Percentiles rank a stretch among this genome's conserved stretches.
Evolutionary conservation across 1,284 basidiomycete species (phyloP).

Genomic region (Irpex lacteus): DNA sequence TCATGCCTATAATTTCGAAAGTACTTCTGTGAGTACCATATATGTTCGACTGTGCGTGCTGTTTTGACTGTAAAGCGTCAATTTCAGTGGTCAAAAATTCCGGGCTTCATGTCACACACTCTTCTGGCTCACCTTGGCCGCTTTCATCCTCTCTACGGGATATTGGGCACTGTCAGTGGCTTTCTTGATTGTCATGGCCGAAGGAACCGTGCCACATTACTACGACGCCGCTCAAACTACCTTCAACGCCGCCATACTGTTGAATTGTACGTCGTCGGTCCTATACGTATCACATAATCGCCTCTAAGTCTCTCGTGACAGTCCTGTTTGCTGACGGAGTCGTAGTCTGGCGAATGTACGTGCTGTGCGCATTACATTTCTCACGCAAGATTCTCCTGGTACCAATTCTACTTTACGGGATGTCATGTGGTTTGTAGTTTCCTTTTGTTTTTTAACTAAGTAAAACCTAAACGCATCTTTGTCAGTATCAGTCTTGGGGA

Average conservation of each 20-base stretch:
- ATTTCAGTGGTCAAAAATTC: neutral
- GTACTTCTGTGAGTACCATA: neutral
- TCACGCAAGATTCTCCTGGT: neutral
- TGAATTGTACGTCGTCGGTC: neutral
- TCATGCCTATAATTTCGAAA: neutral
- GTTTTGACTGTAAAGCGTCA: neutral
- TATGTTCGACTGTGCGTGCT: neutral
- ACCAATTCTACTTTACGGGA: neutral
- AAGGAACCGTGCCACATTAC: too few relatives aligned
- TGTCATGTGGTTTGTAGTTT: neutral
- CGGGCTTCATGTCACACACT: neutral
- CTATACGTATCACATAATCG: neutral
- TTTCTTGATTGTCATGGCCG: neutral
- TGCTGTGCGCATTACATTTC: neutral
- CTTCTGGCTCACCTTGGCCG: neutral
- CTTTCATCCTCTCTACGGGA: neutral
- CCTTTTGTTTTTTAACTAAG: neutral
- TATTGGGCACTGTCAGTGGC: neutral
- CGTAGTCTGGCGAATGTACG: conserved; percentile 1
- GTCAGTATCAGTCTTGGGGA: neutral
- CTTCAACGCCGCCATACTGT: neutral
- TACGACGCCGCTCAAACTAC: neutral
- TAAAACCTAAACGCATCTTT: neutral
- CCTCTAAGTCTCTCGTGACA: neutral
- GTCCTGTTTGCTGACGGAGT: neutral